Conservation (phyloP, 179 eudicot genomes). For the Actinidia chinensis region DNA sequence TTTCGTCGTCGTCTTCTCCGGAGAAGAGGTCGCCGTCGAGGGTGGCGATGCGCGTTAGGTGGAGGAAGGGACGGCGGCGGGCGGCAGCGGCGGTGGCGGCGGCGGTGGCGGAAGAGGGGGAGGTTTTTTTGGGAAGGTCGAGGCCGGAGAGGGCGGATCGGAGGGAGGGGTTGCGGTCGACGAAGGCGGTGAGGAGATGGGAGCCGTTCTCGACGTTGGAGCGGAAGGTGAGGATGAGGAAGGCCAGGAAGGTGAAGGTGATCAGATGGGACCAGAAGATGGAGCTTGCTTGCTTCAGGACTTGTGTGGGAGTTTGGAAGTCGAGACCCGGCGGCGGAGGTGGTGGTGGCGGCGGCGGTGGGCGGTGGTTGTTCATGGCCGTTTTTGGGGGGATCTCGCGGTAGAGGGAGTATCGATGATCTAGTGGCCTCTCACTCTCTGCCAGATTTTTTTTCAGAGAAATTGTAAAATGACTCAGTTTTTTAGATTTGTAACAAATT, state of each 20-base stretch:
- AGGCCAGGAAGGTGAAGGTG: slow-evolving; percentile 51
- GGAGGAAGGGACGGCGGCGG: slow-evolving; percentile 72
- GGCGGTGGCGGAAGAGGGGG: slow-evolving; percentile 7
- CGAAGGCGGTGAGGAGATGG: slow-evolving; percentile 58
- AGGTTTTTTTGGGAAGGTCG: slow-evolving; percentile 33
- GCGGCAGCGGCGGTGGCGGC: slow-evolving; percentile 25
- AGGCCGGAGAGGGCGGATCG: slow-evolving; percentile 69
- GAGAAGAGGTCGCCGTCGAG: slow-evolving; percentile 93
- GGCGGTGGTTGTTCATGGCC: slow-evolving; percentile 27
- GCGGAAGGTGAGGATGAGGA: slow-evolving; percentile 79
- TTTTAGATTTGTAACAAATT: no score
- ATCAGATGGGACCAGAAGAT: slow-evolving; percentile 48
- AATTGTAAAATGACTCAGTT: no score
- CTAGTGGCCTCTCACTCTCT: no score
- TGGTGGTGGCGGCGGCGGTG: slow-evolving; percentile 19
- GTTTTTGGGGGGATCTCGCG: background rate
- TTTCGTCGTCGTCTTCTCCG: slow-evolving; percentile 56
- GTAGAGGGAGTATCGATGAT: no score
- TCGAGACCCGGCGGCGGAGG: slow-evolving; percentile 32
- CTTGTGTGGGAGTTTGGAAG: slow-evolving; percentile 51
- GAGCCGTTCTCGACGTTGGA: slow-evolving; percentile 67
- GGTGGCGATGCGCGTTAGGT: slow-evolving; percentile 85
- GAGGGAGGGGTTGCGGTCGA: slow-evolving; percentile 71
- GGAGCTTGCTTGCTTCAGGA: slow-evolving; percentile 46
- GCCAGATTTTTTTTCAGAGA: no score